Evolutionary conservation across 192 early-diverging fungal genomes (phyloP).

Genomic region (Spizellomyces sp.): DNA sequence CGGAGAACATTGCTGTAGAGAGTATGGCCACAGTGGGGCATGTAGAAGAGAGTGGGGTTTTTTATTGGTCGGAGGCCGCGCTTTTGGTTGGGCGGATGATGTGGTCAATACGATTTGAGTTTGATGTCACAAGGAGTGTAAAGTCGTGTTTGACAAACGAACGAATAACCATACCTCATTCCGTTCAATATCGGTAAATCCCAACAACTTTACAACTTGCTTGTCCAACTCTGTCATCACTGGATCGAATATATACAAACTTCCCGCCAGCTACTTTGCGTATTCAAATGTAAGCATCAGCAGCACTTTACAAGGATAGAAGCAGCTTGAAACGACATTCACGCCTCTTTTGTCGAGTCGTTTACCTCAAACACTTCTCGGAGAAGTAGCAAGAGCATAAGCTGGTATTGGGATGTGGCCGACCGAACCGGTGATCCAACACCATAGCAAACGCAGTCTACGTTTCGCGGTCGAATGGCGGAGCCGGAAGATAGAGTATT

Average conservation of each 20-base stretch:
- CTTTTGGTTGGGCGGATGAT: constrained; percentile 2
- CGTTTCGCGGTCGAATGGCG: too few relatives aligned
- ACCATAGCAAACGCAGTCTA: not conserved
- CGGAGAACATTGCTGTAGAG: constrained; percentile 40
- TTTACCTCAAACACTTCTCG: constrained; percentile 19
- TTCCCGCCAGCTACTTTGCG: not conserved
- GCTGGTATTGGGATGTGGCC: constrained; percentile 7
- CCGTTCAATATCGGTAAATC: constrained; percentile 7
- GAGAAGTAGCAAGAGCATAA: constrained; percentile 28
- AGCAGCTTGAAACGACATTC: not conserved
- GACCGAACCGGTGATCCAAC: not conserved
- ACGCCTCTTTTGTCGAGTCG: not conserved
- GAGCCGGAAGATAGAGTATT: too few relatives aligned
- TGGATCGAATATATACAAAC: constrained; percentile 34
- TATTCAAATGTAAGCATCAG: not conserved
- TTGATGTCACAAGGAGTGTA: not conserved
- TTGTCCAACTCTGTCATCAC: constrained; percentile 30
- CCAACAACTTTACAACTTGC: constrained; percentile 9
- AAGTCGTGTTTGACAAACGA: not conserved
- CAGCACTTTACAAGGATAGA: not conserved
- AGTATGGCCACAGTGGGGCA: constrained; percentile 45
- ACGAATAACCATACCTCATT: constrained; percentile 30
- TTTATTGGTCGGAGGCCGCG: constrained; percentile 19
- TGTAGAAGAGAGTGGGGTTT: constrained; percentile 34
- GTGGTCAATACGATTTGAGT: not conserved